Evolutionary conservation across 805 yeast species (phyloP).

Genomic region (Debaryomyces castellii): DNA sequence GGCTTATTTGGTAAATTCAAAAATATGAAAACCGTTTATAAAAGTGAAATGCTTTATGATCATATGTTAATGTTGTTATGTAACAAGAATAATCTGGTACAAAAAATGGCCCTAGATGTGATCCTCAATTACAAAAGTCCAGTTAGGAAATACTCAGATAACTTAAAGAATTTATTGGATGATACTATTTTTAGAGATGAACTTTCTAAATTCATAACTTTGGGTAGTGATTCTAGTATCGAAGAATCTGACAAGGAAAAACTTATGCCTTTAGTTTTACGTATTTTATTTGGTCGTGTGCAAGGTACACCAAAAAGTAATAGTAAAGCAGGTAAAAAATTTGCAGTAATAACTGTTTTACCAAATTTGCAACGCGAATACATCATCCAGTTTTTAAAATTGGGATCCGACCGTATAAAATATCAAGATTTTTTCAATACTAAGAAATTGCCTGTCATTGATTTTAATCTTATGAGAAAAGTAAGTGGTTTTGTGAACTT

Average conservation of each 20-base stretch:
- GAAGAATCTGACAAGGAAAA: slow-evolving; percentile 58
- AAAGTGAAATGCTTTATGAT: slow-evolving; percentile 52
- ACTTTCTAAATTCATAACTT: slow-evolving; percentile 57
- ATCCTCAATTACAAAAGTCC: slow-evolving; percentile 62
- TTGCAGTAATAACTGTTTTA: slow-evolving; percentile 64
- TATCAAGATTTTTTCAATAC: slow-evolving; percentile 31
- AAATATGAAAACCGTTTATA: slow-evolving; percentile 54
- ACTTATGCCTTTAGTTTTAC: slow-evolving; percentile 69
- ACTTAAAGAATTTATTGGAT: slow-evolving; percentile 72
- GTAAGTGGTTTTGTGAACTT: slow-evolving; percentile 66
- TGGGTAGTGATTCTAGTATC: slow-evolving; percentile 49
- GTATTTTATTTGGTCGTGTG: slow-evolving; percentile 85
- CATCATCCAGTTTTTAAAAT: slow-evolving; percentile 56
- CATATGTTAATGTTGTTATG: slow-evolving; percentile 58
- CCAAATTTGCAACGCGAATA: slow-evolving; percentile 54
- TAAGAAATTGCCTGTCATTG: slow-evolving; percentile 17
- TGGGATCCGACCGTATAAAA: slow-evolving; percentile 59
- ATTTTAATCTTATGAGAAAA: slow-evolving; percentile 42
- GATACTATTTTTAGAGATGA: slow-evolving; percentile 87
- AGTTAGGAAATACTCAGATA: slow-evolving; percentile 68
- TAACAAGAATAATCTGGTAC: slow-evolving; percentile 60
- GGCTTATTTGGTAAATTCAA: slow-evolving; percentile 64
- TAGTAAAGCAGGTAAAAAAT: slow-evolving; percentile 68
- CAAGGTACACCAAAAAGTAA: slow-evolving; percentile 69
- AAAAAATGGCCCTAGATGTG: slow-evolving; percentile 69